Evolutionary conservation across 345 rosid genomes (phyloP), one percentile per base, ranked within the genome.

Genomic region (Psidium guajava): DNA sequence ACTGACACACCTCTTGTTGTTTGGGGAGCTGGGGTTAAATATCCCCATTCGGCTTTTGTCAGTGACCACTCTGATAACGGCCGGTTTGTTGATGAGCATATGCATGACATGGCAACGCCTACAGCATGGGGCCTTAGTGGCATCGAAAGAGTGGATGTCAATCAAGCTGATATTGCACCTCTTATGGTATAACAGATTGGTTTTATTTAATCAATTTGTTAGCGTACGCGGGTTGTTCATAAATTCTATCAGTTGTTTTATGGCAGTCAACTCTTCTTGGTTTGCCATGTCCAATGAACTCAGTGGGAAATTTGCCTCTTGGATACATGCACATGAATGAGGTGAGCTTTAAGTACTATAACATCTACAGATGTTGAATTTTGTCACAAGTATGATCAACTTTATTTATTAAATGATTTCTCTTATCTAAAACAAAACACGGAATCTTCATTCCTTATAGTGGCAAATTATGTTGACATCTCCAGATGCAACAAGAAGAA

Each of bases 141-240:
- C 56, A 88, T 95, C 80, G 99, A 97, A 92, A 94, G 99, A 88
- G 95, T 95, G 83, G 98, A 97, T 88, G 98, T 97, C 87, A 97
- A 95, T 91, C 99, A 97, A 93, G 98, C 98, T 87, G 98, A 97
- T 92, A 95, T 97, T 87, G 95, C 99, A 88, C 94, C 98, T 20
- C 91, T 95, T 55, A 95, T 97, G 99, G 99, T 97, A 89, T 75
- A 86, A 75, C 84, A 81, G 80, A 20, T 58, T 82, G 40, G 18
- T 42, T 40, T 80, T 42, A 8, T 86, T 53, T 61, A n/a, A n/a
- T 83, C 16, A 47, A 47, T 57, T 83, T 50, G 3, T 83, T 47
- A n/a, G 47, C 57, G 52, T 36, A 50, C 15, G 83, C 50, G 82
- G 82, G 32, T 20, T 27, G 59, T 22, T 58, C 53, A 28, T 28